A percentile compares a stretch with the other conserved stretches of the same genome.
phyloP scores from a whole-genome alignment of 164 flowering plant genomes.

The Chimonanthus praecox region DNA sequence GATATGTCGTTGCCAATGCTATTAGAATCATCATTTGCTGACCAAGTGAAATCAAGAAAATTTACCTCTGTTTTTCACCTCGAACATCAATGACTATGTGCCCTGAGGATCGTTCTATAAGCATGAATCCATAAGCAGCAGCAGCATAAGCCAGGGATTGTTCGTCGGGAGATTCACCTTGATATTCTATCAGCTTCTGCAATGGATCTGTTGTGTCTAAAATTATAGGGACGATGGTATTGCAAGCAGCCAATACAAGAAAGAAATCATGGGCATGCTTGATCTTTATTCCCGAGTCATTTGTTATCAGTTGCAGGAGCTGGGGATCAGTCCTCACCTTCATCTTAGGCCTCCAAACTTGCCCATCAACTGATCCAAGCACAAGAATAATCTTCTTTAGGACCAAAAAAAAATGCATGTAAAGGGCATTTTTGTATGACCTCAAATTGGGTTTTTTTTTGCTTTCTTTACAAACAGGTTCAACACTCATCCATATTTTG shows the following conservation, averaged over 20 bases:
- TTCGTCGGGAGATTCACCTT: slow-evolving; percentile 99
- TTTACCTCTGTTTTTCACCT: slow-evolving; percentile 31
- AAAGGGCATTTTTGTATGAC: no score
- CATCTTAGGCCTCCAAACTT: slow-evolving; percentile 71
- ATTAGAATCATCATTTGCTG: neutral
- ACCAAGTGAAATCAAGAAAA: neutral
- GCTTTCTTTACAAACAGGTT: no score
- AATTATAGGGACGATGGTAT: slow-evolving; percentile 85
- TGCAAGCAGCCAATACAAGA: slow-evolving; percentile 93
- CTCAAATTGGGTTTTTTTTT: no score
- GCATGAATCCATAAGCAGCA: slow-evolving; percentile 89
- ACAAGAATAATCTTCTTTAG: neutral
- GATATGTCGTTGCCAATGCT: no score
- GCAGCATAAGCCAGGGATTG: slow-evolving; percentile 98
- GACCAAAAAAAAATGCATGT: neutral
- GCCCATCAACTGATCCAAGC: slow-evolving; percentile 48
- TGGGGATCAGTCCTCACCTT: slow-evolving; percentile 60
- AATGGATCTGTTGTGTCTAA: slow-evolving; percentile 51
- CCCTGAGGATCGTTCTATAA: slow-evolving; percentile 89
- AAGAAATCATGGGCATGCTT: slow-evolving; percentile 65
- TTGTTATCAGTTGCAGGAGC: slow-evolving; percentile 43
- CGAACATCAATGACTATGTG: slow-evolving; percentile 66
- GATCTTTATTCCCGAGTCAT: slow-evolving; percentile 32
- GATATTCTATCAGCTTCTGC: slow-evolving; percentile 71
- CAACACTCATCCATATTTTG: no score